Conservation (phyloP, 2,329 filamentous ascomycete species). For the Fusarium sp. region DNA sequence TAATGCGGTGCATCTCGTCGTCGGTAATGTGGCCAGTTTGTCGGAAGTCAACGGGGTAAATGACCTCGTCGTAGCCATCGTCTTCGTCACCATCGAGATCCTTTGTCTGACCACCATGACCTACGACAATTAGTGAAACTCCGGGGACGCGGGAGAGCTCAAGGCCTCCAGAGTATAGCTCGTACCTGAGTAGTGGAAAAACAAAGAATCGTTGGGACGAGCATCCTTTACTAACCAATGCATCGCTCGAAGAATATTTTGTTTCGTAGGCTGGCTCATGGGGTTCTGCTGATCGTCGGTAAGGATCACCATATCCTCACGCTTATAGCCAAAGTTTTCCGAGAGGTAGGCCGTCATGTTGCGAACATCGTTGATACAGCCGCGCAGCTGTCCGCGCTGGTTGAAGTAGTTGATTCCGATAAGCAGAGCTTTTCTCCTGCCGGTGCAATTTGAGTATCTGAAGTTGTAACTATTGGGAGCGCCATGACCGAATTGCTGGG, state of each 20-base stretch:
- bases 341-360: conserved; percentile 96
- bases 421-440: conserved; percentile 86
- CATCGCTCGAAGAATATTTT: conserved; percentile 95
- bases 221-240: conserved; percentile 98
- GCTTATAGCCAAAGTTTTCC: conserved; percentile 89
- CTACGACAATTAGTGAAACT: conserved; percentile 54
- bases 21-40: conserved; percentile 85
- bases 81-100: conserved; percentile 85
- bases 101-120: conserved; percentile 84
- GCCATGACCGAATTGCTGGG: conserved; percentile 82
- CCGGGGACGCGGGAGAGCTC: neutral
- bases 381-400: conserved; percentile 88
- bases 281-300: conserved; percentile 98
- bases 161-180: conserved; percentile 11
- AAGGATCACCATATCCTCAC: conserved; percentile 96
- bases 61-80: conserved; percentile 85
- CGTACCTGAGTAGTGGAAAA: conserved; percentile 96
- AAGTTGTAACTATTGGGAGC: conserved; percentile 86
- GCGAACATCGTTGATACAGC: conserved; percentile 97
- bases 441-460: conserved; percentile 92
- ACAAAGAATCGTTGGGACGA: conserved; percentile 90
- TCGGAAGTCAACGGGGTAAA: conserved; percentile 86
- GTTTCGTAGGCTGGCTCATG: conserved; percentile 96
- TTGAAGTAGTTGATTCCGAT: conserved; percentile 98
- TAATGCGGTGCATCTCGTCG: conserved; percentile 84